Evolutionary conservation across 2,329 filamentous ascomycete species (phyloP).

Genomic region (Aspergillus ruber): DNA sequence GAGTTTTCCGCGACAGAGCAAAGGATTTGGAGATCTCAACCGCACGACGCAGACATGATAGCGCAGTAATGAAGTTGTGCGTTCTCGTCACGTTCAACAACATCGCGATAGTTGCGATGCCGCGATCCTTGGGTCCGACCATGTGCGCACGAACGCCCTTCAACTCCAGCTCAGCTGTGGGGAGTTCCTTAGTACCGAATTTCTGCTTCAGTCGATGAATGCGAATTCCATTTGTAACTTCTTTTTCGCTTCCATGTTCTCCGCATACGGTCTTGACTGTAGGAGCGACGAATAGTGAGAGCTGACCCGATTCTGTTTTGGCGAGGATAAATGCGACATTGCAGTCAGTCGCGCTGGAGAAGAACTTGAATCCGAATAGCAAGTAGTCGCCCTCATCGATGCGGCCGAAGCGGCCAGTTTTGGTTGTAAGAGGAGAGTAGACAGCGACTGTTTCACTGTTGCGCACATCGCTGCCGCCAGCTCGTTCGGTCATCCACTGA

Average conservation of each 20-base stretch:
- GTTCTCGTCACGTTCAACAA: conserved; percentile 60
- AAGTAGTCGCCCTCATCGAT: conserved; percentile 26
- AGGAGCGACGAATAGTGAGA: conserved; percentile 61
- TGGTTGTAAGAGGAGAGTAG: conserved; percentile 15
- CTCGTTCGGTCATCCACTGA: conserved; percentile 36
- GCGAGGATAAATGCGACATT: conserved; percentile 61
- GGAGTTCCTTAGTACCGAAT: conserved; percentile 61
- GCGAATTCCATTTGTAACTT: conserved; percentile 56
- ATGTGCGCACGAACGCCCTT: conserved; percentile 59
- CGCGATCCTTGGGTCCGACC: conserved; percentile 59
- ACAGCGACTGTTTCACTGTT: conserved; percentile 30
- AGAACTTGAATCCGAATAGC: conserved; percentile 66
- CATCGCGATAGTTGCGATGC: conserved; percentile 61
- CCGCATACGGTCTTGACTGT: conserved; percentile 41
- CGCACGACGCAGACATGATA: conserved; percentile 33
- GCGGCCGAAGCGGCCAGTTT: conserved; percentile 8
- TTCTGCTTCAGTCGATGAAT: conserved; percentile 69
- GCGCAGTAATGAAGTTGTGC: conserved; percentile 35
- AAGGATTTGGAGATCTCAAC: conserved; percentile 38
- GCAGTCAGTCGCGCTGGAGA: conserved; percentile 60
- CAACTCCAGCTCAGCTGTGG: conserved; percentile 66
- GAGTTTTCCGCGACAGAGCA: conserved; percentile 32
- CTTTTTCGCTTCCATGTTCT: conserved; percentile 13
- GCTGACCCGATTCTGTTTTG: conserved; percentile 46
- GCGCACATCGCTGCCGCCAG: conserved; percentile 30